Evolutionary conservation across 768 basidiomycete species (phyloP), one percentile per base, ranked within the genome.

Genomic region (Tricholoma sp.): DNA sequence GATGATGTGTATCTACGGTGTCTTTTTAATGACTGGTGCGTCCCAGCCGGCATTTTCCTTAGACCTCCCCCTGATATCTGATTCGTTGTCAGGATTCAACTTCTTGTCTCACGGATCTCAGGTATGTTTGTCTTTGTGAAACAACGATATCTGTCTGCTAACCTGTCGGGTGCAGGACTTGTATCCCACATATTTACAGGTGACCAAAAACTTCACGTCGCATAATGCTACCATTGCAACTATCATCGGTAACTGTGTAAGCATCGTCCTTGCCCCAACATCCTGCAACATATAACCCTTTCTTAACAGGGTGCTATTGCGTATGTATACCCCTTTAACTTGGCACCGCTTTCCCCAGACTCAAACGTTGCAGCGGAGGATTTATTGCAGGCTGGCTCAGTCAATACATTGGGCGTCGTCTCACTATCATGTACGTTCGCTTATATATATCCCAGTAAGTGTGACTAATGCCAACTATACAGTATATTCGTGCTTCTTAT

Each of bases 1-100:
- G 92, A 60, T 83, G 19, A 66, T 89, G 45, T 91, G 88, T 68
- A 83, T 94, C 50, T 94, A 94, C 65, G 88, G 88, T 1, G 79
- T 93, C 21, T 55, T 59, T 32, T 19, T 59, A 2, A 59, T 59
- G 58, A 52, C 58, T 10, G 58, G 58, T 59, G 49, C 27, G 54
- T 50, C 31, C n/a, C 22, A 1, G 21, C 37, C n/a, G 4, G 2
- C 5, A 3, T 14, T 21, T 18, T 35, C 22, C 16, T 16, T 10
- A n/a, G n/a, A n/a, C n/a, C n/a, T n/a, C n/a, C 19, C 10, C 3
- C n/a, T 55, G 43, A 24, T 24, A 14, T 12, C 21, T 5, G 10
- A 50, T 21, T 6, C 34, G 45, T 12, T 6, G 24, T 39, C 16
- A 75, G 76, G 76, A 4, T 81, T 82, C 69, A 82, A 82, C 61